These are phyloP conservation scores for Globisporangium sylvaticum DNA, from an alignment of 352 stramenopile genomes.

Conservation along the genomic window DNA sequence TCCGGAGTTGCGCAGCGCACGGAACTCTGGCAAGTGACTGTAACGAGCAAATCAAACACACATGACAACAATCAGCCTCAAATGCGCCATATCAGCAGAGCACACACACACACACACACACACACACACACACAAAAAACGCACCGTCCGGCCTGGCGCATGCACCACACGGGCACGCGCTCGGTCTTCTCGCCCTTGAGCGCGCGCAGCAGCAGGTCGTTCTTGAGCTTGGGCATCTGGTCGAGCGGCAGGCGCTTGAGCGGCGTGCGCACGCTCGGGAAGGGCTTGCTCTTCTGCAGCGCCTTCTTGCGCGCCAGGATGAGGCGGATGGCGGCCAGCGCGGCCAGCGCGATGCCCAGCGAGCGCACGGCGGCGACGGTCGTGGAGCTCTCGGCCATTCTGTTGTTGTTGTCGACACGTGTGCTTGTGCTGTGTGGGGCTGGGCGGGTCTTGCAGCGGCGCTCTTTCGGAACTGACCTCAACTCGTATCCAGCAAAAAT, in stretches of 20 bases:
- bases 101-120: background rate
- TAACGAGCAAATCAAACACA: background rate
- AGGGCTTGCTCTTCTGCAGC: constrained; percentile 41
- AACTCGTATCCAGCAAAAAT: background rate
- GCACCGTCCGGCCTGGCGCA: constrained; percentile 95
- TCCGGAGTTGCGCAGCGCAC: constrained; percentile 70
- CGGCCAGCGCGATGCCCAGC: constrained; percentile 29
- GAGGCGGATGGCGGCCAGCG: constrained; percentile 53
- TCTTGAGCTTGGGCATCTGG: constrained; percentile 83
- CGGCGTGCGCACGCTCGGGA: constrained; percentile 62
- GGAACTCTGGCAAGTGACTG: constrained; percentile 87
- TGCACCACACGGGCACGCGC: constrained; percentile 95
- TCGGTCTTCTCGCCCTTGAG: constrained; percentile 86
- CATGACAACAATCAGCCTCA: background rate
- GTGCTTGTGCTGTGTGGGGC: background rate
- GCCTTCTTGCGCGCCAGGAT: constrained; percentile 57
- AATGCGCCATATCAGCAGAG: background rate
- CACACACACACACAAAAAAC: background rate
- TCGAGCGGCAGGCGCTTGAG: constrained; percentile 65
- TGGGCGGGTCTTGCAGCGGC: background rate
- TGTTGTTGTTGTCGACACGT: background rate
- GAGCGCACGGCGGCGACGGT: constrained; percentile 19
- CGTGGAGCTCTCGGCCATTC: constrained; percentile 15
- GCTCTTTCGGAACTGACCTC: background rate
- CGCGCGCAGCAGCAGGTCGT: constrained; percentile 86